These are phyloP conservation scores for Pelargonium fulgidum DNA, from an alignment of 441 rosid genomes.

Conservation along the genomic window DNA sequence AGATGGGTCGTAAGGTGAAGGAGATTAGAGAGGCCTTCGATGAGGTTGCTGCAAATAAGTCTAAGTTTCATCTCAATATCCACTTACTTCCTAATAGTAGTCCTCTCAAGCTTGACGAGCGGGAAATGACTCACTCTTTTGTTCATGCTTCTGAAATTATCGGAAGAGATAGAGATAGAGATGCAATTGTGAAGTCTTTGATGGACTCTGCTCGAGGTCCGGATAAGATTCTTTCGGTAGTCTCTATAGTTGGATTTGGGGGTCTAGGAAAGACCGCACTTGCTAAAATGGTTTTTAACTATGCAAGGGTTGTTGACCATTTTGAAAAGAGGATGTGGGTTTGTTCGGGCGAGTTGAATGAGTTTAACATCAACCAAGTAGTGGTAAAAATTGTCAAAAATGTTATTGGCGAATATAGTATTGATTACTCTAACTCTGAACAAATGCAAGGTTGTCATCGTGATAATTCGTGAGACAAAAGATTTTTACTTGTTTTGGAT, in stretches of 20 bases:
- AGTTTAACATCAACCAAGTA: not conserved
- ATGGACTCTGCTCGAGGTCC: not conserved
- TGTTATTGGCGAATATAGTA: not conserved
- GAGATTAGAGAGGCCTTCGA: constrained; percentile 1
- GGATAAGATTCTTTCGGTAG: not conserved
- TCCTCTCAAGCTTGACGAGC: not conserved
- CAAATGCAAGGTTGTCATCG: no score
- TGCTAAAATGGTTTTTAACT: constrained; percentile 14
- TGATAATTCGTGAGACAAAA: no score
- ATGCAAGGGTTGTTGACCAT: not conserved
- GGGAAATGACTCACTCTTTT: constrained; percentile 17
- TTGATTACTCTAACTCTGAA: not conserved
- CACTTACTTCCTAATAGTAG: not conserved
- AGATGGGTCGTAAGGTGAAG: not conserved
- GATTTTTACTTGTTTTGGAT: no score
- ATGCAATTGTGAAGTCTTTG: not conserved
- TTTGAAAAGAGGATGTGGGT: not conserved
- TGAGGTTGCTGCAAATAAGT: not conserved
- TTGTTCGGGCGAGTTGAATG: not conserved
- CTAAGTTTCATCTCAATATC: not conserved
- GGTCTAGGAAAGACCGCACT: constrained; percentile 16
- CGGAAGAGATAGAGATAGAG: constrained; percentile 14
- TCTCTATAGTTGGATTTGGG: constrained; percentile 19
- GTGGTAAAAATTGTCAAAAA: not conserved
- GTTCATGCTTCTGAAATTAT: constrained; percentile 6